Evolutionary conservation across 805 yeast genomes (phyloP), one percentile per base, ranked within the genome.

Genomic region (Kazachstania viticola): DNA sequence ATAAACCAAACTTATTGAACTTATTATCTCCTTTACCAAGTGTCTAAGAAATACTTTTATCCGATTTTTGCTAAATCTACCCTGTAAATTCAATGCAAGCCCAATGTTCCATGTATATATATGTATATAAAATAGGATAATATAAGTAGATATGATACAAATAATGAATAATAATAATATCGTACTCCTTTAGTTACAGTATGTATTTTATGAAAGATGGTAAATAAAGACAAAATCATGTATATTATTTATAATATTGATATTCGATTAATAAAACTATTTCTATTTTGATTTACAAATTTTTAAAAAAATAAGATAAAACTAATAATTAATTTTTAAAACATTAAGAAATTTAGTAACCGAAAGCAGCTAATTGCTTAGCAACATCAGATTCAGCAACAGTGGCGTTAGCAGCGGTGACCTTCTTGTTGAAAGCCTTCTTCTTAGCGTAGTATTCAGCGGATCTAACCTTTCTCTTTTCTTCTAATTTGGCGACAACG

Each of bases 401-500:
- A 49, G 91, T 63, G 60, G 84, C 78, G 64, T 72, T 69, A 61
- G 95, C 96, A 61, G 87, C 75, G 51, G 71, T 69, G 56, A 81
- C 71, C 79, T 88, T 88, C 81, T 83, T 83, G 67, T 79, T 71
- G 62, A 83, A 81, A 67, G 97, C 94, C 66, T 71, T 75, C 95
- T 88, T 91, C 81, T 84, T 85, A 60, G 94, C 93, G 79, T 85
- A 84, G 83, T 83, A 91, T 70, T 94, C 98, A 62, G 94, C 94
- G 58, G 95, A 78, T 76, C 80, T 85, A 65, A 87, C 93, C 80
- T 83, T 87, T 75, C 99, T 82, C 87, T 93, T 88, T 71, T 85
- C 96, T 77, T 91, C 98, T 65, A 91, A 82, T 65, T 87, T 77
- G 62, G 84, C 83, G 58, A 91, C 98, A 63, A 91, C 79, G 48